Percentiles rank a stretch among this genome's conserved stretches.
Conservation (phyloP, 768 basidiomycete genomes). For the Psilocybe cyanescens region DNA sequence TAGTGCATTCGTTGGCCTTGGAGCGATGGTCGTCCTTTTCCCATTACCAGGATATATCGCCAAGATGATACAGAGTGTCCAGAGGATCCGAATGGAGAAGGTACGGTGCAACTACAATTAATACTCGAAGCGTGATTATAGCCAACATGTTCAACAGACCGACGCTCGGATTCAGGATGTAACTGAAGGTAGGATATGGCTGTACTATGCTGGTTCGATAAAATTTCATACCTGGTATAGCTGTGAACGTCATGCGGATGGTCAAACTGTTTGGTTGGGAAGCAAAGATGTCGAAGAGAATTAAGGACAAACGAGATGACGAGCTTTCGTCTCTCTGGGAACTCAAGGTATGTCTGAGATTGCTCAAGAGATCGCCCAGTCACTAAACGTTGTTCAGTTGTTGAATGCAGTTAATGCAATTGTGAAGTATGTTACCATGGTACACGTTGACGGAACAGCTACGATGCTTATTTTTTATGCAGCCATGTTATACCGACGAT, state of each 20-base stretch:
- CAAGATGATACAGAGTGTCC: conserved; percentile 48
- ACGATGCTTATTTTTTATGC: neutral
- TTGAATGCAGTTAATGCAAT: neutral
- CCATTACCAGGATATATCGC: conserved; percentile 63
- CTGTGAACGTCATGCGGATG: conserved; percentile 61
- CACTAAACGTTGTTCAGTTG: neutral
- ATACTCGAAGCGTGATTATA: neutral
- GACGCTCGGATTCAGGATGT: conserved; percentile 67
- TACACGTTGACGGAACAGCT: too few relatives aligned
- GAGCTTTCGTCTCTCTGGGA: conserved; percentile 47
- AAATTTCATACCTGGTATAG: conserved; percentile 19
- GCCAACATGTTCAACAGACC: conserved; percentile 20
- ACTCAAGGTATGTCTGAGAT: conserved; percentile 10
- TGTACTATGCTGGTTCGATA: neutral
- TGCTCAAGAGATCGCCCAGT: neutral
- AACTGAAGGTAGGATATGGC: conserved; percentile 40
- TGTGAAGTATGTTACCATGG: neutral
- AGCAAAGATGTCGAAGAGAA: conserved; percentile 53
- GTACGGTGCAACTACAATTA: conserved; percentile 26
- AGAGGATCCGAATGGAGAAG: conserved; percentile 48
- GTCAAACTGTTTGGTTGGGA: conserved; percentile 76
- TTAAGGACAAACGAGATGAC: conserved; percentile 59
- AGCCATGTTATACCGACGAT: conserved; percentile 43
- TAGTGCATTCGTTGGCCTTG: conserved; percentile 60
- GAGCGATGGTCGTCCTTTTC: conserved; percentile 50